A percentile compares a stretch with the other conserved stretches of the same genome.
These are phyloP conservation scores for Keithomyces neogunnii DNA, from an alignment of 2,329 filamentous ascomycete genomes.

Conservation along the genomic window DNA sequence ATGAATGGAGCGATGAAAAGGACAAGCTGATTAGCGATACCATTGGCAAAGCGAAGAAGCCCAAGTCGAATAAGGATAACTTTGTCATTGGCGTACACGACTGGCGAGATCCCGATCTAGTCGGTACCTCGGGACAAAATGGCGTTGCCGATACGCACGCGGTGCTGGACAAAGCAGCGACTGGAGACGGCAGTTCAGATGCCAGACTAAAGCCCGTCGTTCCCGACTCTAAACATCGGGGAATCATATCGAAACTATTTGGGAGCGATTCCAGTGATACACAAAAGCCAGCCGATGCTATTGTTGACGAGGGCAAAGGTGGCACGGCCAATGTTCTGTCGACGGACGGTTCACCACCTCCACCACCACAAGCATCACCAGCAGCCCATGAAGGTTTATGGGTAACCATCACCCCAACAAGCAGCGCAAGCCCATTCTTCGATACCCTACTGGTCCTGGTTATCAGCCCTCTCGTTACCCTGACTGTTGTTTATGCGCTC, in stretches of 20 bases:
- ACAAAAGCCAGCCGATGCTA: slow-evolving; percentile 15
- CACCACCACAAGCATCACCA: too few species aligned
- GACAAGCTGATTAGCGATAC: slow-evolving; percentile 34
- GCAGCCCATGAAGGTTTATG: slow-evolving; percentile 63
- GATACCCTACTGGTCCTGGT: slow-evolving; percentile 96
- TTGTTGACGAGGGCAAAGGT: slow-evolving; percentile 13
- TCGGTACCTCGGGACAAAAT: slow-evolving; percentile 10
- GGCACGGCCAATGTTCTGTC: slow-evolving; percentile 1
- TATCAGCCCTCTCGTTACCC: slow-evolving; percentile 81
- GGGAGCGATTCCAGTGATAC: slow-evolving; percentile 27
- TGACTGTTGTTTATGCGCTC: slow-evolving; percentile 87
- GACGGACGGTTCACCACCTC: not conserved
- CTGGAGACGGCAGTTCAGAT: not conserved
- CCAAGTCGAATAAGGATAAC: slow-evolving; percentile 25
- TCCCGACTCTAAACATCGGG: slow-evolving; percentile 24
- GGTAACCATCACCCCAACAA: slow-evolving; percentile 93
- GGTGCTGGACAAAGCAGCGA: slow-evolving; percentile 1
- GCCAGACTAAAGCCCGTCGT: slow-evolving; percentile 14
- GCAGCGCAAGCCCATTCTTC: slow-evolving; percentile 85
- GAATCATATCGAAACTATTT: slow-evolving; percentile 43
- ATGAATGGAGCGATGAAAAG: slow-evolving; percentile 55
- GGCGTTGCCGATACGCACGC: slow-evolving; percentile 4
- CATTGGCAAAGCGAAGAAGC: slow-evolving; percentile 17
- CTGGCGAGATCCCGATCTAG: slow-evolving; percentile 66
- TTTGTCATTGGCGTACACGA: slow-evolving; percentile 82